Base-by-base conservation (phyloP, 1,284 basidiomycete species). In the Pterula multifida region DNA sequence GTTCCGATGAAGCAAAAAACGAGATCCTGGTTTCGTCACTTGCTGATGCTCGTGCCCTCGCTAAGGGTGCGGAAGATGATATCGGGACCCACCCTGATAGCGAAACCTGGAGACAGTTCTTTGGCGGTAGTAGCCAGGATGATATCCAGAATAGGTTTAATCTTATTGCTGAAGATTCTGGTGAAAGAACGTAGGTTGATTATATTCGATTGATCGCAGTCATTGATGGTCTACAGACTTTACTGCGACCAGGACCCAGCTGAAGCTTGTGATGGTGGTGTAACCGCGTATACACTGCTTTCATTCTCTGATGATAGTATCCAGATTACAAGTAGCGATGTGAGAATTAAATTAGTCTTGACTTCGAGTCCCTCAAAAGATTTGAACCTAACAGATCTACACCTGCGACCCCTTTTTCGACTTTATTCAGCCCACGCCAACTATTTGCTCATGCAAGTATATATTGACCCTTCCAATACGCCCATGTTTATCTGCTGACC, bases 81-180 rank as follows among this genome's bases (percentile, higher is more conserved):
- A 55, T 55, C 49, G 17, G 13, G 3, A 50, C 26, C 48, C 51
- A 56, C 39, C 55, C 55, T n/a, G 52, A 45, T n/a, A 50, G 52
- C 1, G 28, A 48, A 3, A 49, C 53, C 17, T 56, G 39, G 44
- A 55, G 26, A 1, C 36, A 39, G 2, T 55, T 53, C 32, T 56
- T 56, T 39, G 55, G 48, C 13, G 55, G 55, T 15, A 55, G 53
- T 46, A 39, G 19, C n/a, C 50, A 53, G 28, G 28, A 36, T 45
- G 55, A 55, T 36, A 53, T 56, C 26, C 55, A 54, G 55, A 55
- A 48, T 44, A 53, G 50, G 35, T 45, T 56, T 19, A 54, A 56
- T 19, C 26, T 50, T 2, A 51, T 56, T 36, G 53, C 55, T 3
- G 55, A 53, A 3, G 55, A 56, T 26, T 42, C 39, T n/a, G 39